These are phyloP conservation scores for Penicillium sp. DNA, from an alignment of 2,329 filamentous ascomycete species.

Conservation along the genomic window DNA sequence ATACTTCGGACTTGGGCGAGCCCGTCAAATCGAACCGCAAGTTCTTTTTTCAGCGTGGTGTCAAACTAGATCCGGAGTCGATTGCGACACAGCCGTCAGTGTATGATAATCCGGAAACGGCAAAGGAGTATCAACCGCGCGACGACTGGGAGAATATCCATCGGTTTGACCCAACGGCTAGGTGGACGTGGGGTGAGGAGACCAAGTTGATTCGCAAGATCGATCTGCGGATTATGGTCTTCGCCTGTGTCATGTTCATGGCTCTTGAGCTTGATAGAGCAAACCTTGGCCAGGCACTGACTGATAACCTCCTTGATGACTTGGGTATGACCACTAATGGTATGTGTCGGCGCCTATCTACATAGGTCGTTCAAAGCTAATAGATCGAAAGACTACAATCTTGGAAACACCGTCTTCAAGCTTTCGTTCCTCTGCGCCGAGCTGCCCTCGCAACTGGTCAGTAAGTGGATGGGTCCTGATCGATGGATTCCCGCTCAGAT, in stretches of 20 bases:
- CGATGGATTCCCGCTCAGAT: constrained; percentile 67
- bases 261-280: constrained; percentile 61
- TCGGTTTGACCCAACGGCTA: constrained; percentile 18
- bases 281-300: constrained; percentile 62
- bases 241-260: constrained; percentile 22
- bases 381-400: constrained; percentile 57
- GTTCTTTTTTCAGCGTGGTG: constrained; percentile 36
- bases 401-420: constrained; percentile 47
- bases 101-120: constrained; percentile 49
- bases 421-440: constrained; percentile 53
- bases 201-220: constrained; percentile 15
- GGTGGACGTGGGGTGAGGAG: constrained; percentile 22
- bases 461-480: constrained; percentile 63
- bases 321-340: constrained; percentile 34
- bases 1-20: constrained; percentile 22
- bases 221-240: constrained; percentile 20
- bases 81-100: constrained; percentile 50
- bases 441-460: constrained; percentile 66
- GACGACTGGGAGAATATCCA: constrained; percentile 34
- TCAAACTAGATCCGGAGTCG: constrained; percentile 27
- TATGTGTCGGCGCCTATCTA: background rate
- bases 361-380: background rate
- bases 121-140: constrained; percentile 36
- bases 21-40: constrained; percentile 26
- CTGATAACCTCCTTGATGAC: constrained; percentile 52